Evolutionary conservation across 2,329 filamentous ascomycete genomes (phyloP), one percentile per base, ranked within the genome.

Genomic region (Epichloe scottii): DNA sequence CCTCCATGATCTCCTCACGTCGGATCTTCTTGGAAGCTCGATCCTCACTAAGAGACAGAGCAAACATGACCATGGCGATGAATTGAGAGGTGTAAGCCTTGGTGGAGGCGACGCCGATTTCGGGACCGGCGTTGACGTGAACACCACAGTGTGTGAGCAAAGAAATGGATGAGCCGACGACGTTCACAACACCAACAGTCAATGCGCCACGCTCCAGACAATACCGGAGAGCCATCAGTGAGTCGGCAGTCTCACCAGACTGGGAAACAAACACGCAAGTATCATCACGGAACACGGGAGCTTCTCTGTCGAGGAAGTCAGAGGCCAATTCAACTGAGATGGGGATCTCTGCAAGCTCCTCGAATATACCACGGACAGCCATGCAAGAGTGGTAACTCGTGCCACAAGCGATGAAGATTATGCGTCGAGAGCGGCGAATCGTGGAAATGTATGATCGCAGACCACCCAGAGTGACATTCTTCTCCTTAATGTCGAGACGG

Each of bases 1-100:
- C 91, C 60, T 94, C 85, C 78, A 98, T 96, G 65, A 98, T 97
- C 71, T 96, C 90, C 71, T 93, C 83, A 34, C 93, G 86, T 65
- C 91, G 82, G 74, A 86, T 82, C 63, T 85, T 81, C 81, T 98
- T 98, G 60, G 89, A 96, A 41, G 90, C 88, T 61, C 93, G 88
- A 71, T 98, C 93, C 74, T 98, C 93, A 64, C 88, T 93, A 53
- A 98, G 81, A 33, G 90, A 96, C 57, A 98, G 77, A 6, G 93
- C 93, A 64, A 98, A 97, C 93, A 98, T 98, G 73, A 97, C 87
- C 89, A 98, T 96, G 68, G 93, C 95, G 65, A 98, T 89, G 70
- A 97, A 98, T 69, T 98, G 93, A 45, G 93, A 97, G 14, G 93
- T 98, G 75, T 98, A 98, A 39, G 93, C 93, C 79, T 98, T 98